Evolutionary conservation across 2,329 filamentous ascomycete species (phyloP), one percentile per base, ranked within the genome.

Genomic region (Ascochyta pisi): DNA sequence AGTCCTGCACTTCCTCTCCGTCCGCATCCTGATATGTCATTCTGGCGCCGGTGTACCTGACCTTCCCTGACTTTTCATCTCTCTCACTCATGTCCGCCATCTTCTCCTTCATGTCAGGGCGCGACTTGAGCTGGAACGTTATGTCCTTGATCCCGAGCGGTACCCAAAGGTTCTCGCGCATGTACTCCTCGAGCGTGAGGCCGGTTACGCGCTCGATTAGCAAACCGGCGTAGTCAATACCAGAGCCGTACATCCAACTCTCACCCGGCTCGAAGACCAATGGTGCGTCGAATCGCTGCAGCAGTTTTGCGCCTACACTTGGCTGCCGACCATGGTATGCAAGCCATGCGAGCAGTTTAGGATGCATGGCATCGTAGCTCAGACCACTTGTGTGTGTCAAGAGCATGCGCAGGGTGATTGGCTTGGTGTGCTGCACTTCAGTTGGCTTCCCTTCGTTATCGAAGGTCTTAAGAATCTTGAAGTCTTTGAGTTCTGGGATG

Each of bases 181-280:
- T 86, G 58, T 89, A 84, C 57, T 85, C 84, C 1, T 88, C 69
- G 4, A 90, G 70, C 0, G 86, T 82, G 57, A 73, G 70, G 6
- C 71, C 68, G 24, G 65, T 79, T 73, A 79, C 40, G 4, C 65
- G 67, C 63, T 82, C 78, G 4, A 84, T 67, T 1, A 78, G 68
- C 5, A 77, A 55, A 3, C 80, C 81, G 0, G 78, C 81, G 76
- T 79, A 84, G 70, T 84, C 82, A 38, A 78, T 54, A 0, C 71
- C 68, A 3, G 73, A 64, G 4, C 83, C 81, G 54, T 85, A 85
- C 27, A 68, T 70, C 82, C 82, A 85, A 6, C 77, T 75, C 3
- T 76, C 71, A 0, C 82, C 83, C 0, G 82, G 83, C 51, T 77
- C 76, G 42, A 68, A 73, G 6, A 66, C 26, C 2, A 75, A 60